phyloP scores from a whole-genome alignment of 2,329 filamentous ascomycete genomes.

The Chaetomium sp. region DNA sequence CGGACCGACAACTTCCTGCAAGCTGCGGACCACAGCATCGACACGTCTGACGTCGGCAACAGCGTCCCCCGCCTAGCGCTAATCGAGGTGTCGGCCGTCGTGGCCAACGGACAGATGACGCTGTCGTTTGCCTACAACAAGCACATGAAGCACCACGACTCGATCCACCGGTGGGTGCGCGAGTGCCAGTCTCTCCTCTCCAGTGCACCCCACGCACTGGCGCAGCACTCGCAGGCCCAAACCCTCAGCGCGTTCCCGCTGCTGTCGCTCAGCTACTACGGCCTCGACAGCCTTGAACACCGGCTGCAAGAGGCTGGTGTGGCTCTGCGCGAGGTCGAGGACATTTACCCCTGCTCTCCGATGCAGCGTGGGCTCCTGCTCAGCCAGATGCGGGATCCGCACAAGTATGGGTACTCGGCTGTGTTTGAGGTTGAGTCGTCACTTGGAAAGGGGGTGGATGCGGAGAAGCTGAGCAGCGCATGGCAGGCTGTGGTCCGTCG shows the following conservation, averaged over 20 bases:
- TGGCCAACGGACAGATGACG: conserved; percentile 23
- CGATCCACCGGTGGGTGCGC: conserved; percentile 15
- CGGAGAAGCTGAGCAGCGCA: conserved; percentile 11
- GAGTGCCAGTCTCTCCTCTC: conserved; percentile 19
- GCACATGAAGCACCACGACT: conserved; percentile 20
- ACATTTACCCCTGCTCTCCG: conserved; percentile 34
- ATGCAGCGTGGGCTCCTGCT: conserved; percentile 33
- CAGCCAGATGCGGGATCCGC: conserved; percentile 27
- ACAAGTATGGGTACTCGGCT: conserved; percentile 22
- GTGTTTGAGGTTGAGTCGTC: conserved; percentile 17
- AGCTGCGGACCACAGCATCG: conserved; percentile 18
- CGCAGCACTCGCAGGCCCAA: conserved; percentile 12
- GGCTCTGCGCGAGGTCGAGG: conserved; percentile 24
- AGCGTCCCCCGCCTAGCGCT: conserved; percentile 23
- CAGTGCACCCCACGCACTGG: conserved; percentile 12
- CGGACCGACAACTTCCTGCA: conserved; percentile 20
- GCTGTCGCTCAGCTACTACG: conserved; percentile 27
- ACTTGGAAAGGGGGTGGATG: conserved; percentile 3
- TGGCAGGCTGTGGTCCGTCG: conserved; percentile 26
- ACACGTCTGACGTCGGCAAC: conserved; percentile 18
- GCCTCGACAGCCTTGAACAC: conserved; percentile 23
- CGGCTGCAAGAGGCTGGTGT: conserved; percentile 20
- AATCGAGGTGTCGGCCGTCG: conserved; percentile 23
- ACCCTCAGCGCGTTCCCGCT: conserved; percentile 32
- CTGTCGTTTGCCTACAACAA: conserved; percentile 22